Percentiles rank a stretch among this genome's conserved stretches.
Evolutionary conservation across 805 yeast genomes (phyloP).

Genomic region (Starmerella ratchasimensis): DNA sequence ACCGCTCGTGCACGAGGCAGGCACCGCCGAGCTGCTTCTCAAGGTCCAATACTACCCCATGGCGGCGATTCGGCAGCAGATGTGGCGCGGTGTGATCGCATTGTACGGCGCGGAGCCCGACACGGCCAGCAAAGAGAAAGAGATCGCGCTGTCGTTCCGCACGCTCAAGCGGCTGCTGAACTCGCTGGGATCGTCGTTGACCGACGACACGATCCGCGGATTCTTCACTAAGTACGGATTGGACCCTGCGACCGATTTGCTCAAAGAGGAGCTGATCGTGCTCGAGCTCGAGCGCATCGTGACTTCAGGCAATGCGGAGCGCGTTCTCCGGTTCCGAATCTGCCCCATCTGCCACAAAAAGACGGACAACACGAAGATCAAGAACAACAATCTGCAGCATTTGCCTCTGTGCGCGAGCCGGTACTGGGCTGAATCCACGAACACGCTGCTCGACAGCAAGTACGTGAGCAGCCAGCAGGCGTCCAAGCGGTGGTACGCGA

Average conservation of each 20-base stretch:
- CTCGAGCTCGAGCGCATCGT: constrained; percentile 36
- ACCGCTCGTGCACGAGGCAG: constrained; percentile 17
- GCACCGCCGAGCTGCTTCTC: constrained; percentile 34
- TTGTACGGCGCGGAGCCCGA: constrained; percentile 34
- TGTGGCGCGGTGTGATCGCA: constrained; percentile 54
- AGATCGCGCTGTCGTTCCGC: constrained; percentile 34
- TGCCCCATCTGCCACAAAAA: constrained; percentile 68
- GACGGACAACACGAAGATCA: constrained; percentile 31
- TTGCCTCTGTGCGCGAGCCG: constrained; percentile 73
- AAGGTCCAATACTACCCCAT: constrained; percentile 58
- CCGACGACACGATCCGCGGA: constrained; percentile 21
- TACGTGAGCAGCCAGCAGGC: constrained; percentile 75
- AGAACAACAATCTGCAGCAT: constrained; percentile 42
- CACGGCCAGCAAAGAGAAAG: constrained; percentile 19
- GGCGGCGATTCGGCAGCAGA: constrained; percentile 43
- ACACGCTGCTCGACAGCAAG: constrained; percentile 42
- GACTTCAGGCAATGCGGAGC: constrained; percentile 22
- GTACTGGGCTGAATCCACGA: constrained; percentile 53
- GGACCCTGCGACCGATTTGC: constrained; percentile 28
- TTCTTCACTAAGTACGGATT: constrained; percentile 25
- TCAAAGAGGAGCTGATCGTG: constrained; percentile 42
- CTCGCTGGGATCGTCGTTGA: constrained; percentile 41
- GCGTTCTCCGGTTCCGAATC: constrained; percentile 45
- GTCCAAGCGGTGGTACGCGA: constrained; percentile 77
- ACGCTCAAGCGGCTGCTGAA: constrained; percentile 57